Conservation (phyloP, 345 rosid genomes). For the Kandelia obovata region DNA sequence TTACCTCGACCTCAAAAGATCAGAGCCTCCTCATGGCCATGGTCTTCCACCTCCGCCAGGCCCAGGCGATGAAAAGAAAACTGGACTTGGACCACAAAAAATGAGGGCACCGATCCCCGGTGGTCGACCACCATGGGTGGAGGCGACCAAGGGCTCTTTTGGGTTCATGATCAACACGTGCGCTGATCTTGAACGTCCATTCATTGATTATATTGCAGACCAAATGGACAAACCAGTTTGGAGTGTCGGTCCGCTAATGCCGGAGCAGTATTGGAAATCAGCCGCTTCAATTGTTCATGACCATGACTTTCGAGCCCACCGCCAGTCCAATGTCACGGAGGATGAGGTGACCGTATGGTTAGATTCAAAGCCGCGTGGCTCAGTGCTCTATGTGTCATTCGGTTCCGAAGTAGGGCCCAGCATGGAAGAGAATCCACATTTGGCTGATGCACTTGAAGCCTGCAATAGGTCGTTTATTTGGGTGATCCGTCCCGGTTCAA, state of each 20-base stretch:
- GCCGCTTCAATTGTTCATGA: constrained; percentile 32
- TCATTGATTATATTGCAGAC: constrained; percentile 22
- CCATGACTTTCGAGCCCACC: constrained; percentile 23
- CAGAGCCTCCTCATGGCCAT: not conserved
- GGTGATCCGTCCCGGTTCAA: constrained; percentile 24
- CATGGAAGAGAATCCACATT: constrained; percentile 19
- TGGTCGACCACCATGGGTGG: constrained; percentile 35
- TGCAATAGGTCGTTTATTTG: constrained; percentile 22
- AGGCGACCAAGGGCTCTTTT: constrained; percentile 14
- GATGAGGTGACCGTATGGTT: constrained; percentile 35
- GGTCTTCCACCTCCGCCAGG: constrained; percentile 13
- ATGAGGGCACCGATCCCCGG: constrained; percentile 37
- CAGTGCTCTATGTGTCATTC: constrained; percentile 40
- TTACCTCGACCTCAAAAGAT: constrained; percentile 21
- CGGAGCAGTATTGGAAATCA: constrained; percentile 34
- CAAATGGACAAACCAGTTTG: constrained; percentile 38
- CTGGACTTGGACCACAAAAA: constrained; percentile 26
- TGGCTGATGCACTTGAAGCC: constrained; percentile 24
- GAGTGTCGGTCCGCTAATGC: constrained; percentile 45
- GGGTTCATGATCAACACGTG: constrained; percentile 40
- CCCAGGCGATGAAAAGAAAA: not conserved
- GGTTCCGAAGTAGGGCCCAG: constrained; percentile 41
- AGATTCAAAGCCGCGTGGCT: constrained; percentile 32
- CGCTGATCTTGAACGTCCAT: constrained; percentile 34
- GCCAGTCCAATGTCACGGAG: constrained; percentile 28